Percentiles rank a stretch among this genome's conserved stretches.
Conservation (phyloP, 2,329 filamentous ascomycete species). For the Aureobasidium leucospermi region DNA sequence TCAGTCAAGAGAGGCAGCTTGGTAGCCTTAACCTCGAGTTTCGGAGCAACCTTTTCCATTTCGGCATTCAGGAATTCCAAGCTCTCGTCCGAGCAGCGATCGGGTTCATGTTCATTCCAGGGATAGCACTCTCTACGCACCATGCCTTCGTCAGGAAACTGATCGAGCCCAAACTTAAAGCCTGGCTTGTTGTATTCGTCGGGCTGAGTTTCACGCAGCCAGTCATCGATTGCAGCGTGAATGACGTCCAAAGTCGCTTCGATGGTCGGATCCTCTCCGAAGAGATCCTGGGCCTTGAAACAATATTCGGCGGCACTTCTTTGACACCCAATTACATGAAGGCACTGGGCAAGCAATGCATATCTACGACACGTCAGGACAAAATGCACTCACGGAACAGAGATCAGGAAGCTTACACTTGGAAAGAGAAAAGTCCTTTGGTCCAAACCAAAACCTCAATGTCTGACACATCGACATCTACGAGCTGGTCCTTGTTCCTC, state of each 20-base stretch:
- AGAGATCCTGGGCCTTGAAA: conserved; percentile 50
- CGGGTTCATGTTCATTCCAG: conserved; percentile 55
- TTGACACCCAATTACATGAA: conserved; percentile 12
- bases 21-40: conserved; percentile 70
- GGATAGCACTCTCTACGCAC: conserved; percentile 60
- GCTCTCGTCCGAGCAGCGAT: conserved; percentile 46
- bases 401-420: conserved; percentile 1
- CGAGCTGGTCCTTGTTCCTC: conserved; percentile 10
- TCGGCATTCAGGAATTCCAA: conserved; percentile 65
- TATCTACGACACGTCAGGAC: background rate
- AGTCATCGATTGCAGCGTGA: conserved; percentile 19
- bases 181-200: conserved; percentile 13
- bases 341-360: conserved; percentile 10
- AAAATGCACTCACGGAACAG: too few species aligned
- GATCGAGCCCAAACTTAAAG: conserved; percentile 19
- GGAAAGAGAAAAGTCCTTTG: conserved; percentile 6
- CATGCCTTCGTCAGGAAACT: conserved; percentile 61
- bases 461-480: conserved; percentile 10
- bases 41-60: conserved; percentile 64
- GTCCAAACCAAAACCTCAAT: conserved; percentile 14
- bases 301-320: conserved; percentile 60
- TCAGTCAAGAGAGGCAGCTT: conserved; percentile 61
- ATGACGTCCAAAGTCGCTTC: conserved; percentile 49
- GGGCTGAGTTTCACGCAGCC: conserved; percentile 19
- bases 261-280: conserved; percentile 51